A percentile compares a stretch with the other conserved stretches of the same genome.
Conservation (phyloP, 495 filamentous ascomycete species). For the Wilcoxina mikolae region DNA sequence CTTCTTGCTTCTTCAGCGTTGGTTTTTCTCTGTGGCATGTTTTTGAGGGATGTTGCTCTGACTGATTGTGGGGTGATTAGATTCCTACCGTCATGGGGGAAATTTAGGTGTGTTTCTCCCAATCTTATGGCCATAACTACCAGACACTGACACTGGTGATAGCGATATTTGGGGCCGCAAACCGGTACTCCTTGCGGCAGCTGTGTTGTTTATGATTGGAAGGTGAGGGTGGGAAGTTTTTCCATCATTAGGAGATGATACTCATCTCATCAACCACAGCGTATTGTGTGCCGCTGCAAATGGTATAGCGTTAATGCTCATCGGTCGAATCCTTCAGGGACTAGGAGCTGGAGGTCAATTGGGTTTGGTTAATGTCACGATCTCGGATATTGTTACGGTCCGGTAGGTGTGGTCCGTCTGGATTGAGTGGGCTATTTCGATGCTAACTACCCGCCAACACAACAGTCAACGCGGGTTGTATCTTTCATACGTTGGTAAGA, state of each 20-base stretch:
- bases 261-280: conserved; percentile 29
- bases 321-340: conserved; percentile 64
- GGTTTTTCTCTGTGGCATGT: conserved; percentile 6
- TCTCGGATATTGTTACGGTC: conserved; percentile 47
- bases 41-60: no score
- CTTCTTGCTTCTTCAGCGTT: conserved; percentile 33
- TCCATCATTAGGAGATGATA: no score
- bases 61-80: conserved; percentile 10
- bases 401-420: conserved; percentile 14
- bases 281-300: conserved; percentile 53
- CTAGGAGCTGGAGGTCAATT: conserved; percentile 71
- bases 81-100: conserved; percentile 34
- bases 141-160: not conserved
- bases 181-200: conserved; percentile 57
- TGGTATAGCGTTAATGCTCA: conserved; percentile 60
- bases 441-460: not conserved
- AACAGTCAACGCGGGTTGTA: conserved; percentile 47
- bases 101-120: conserved; percentile 25
- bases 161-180: conserved; percentile 77
- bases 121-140: not conserved
- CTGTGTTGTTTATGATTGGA: conserved; percentile 49
- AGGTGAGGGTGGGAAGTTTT: no score
- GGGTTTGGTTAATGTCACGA: conserved; percentile 65
- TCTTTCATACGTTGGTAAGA: conserved; percentile 41
- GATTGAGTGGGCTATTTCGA: no score